Conservation (phyloP, 73 alveolate genomes). For the Vitrella brassicaformis region DNA sequence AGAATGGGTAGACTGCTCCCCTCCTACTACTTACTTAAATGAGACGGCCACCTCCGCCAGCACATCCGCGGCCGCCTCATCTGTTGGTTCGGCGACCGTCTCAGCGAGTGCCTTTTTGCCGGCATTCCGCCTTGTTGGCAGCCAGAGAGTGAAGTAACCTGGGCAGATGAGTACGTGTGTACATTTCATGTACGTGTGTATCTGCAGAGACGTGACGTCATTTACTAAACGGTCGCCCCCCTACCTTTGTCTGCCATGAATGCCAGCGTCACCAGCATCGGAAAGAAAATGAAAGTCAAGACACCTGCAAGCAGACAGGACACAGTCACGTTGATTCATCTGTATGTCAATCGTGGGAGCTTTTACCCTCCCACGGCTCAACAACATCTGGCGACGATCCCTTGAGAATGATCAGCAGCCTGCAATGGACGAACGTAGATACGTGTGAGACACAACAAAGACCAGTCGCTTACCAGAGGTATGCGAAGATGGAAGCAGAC, state of each 20-base stretch:
- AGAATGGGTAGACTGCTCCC: too few relatives aligned
- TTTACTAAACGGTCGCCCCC: too few relatives aligned
- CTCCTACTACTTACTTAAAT: too few relatives aligned
- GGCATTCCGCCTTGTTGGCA: too few relatives aligned
- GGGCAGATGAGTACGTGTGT: too few relatives aligned
- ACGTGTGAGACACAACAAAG: constrained; percentile 10
- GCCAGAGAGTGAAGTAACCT: too few relatives aligned
- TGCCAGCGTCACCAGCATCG: constrained; percentile 37
- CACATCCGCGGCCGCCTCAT: too few relatives aligned
- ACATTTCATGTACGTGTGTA: too few relatives aligned
- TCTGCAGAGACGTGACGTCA: too few relatives aligned
- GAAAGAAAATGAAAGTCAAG: constrained; percentile 42
- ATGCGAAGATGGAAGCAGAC: constrained; percentile 38
- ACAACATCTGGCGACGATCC: constrained; percentile 1
- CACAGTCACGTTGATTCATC: not conserved
- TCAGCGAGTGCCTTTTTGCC: too few relatives aligned
- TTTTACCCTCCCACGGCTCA: constrained; percentile 12
- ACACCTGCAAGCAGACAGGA: constrained; percentile 6
- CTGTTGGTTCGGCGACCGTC: too few relatives aligned
- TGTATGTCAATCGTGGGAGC: not conserved
- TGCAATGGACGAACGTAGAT: not conserved
- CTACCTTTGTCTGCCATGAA: constrained; percentile 32
- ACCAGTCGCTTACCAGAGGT: constrained; percentile 52
- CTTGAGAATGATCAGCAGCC: constrained; percentile 10
- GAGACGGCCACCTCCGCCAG: too few relatives aligned